These are phyloP conservation scores for Candida nanaspora DNA, from an alignment of 805 yeast species.

Conservation along the genomic window DNA sequence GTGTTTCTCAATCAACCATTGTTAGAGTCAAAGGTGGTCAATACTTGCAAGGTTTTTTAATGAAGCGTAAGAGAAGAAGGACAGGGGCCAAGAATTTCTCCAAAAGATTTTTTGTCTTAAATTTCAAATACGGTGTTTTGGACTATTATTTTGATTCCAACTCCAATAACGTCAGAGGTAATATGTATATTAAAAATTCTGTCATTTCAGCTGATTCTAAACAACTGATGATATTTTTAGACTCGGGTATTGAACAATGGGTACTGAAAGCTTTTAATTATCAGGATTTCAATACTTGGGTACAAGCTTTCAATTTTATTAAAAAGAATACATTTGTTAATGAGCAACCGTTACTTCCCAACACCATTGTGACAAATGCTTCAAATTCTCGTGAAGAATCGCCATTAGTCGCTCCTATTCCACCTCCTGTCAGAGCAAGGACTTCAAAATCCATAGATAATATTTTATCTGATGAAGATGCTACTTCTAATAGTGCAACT, in stretches of 20 bases:
- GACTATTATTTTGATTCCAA: conserved; percentile 72
- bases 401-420: not conserved
- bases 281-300: conserved; percentile 76
- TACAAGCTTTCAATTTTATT: conserved; percentile 61
- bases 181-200: conserved; percentile 78
- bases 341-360: not conserved
- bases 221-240: conserved; percentile 66
- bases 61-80: conserved; percentile 66
- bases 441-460: conserved; percentile 12
- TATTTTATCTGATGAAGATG: conserved; percentile 11
- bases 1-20: conserved; percentile 11
- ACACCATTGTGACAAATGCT: not conserved
- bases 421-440: conserved; percentile 2
- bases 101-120: conserved; percentile 77
- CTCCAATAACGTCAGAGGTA: conserved; percentile 75
- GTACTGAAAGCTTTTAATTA: conserved; percentile 60
- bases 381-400: no score
- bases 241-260: conserved; percentile 96
- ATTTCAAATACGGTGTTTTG: conserved; percentile 73
- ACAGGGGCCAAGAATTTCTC: conserved; percentile 82
- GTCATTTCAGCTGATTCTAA: conserved; percentile 74
- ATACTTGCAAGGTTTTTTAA: conserved; percentile 67
- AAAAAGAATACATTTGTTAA: conserved; percentile 20
- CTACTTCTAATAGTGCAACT: no score
- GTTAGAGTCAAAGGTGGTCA: conserved; percentile 54